Conservation (phyloP, 148 eudicot genomes). For the Cornus florida region DNA sequence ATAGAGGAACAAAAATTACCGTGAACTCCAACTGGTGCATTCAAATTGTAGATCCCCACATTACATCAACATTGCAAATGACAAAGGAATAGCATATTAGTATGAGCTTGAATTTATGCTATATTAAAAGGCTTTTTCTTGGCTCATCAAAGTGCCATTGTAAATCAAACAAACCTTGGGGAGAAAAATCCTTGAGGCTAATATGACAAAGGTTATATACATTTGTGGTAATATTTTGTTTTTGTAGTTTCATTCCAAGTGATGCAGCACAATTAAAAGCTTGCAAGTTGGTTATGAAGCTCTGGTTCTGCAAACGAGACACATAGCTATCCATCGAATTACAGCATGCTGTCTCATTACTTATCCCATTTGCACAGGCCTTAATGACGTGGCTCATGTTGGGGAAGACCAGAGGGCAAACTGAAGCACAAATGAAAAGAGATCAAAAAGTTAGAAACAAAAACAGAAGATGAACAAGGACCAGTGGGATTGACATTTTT, state of each 20-base stretch:
- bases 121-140: neutral
- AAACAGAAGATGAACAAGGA: neutral
- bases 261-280: slow-evolving; percentile 94
- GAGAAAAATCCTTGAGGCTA: slow-evolving; percentile 91
- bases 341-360: slow-evolving; percentile 63
- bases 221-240: slow-evolving; percentile 67
- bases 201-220: slow-evolving; percentile 77
- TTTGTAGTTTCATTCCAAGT: slow-evolving; percentile 74
- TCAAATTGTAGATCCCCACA: slow-evolving; percentile 24
- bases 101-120: neutral
- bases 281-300: slow-evolving; percentile 92
- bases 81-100: slow-evolving; percentile 21
- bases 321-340: slow-evolving; percentile 61
- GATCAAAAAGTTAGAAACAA: neutral
- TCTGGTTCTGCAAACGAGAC: slow-evolving; percentile 87
- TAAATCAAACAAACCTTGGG: slow-evolving; percentile 64
- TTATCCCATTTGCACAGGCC: slow-evolving; percentile 53
- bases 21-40: slow-evolving; percentile 61
- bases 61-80: slow-evolving; percentile 23
- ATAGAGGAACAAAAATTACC: slow-evolving; percentile 43
- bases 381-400: slow-evolving; percentile 45
- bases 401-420: slow-evolving; percentile 84
- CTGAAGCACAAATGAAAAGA: slow-evolving; percentile 42
- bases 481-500: neutral
- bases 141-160: slow-evolving; percentile 4